Evolutionary conservation across 345 rosid genomes (phyloP).

Genomic region (Trapa bicornis): DNA sequence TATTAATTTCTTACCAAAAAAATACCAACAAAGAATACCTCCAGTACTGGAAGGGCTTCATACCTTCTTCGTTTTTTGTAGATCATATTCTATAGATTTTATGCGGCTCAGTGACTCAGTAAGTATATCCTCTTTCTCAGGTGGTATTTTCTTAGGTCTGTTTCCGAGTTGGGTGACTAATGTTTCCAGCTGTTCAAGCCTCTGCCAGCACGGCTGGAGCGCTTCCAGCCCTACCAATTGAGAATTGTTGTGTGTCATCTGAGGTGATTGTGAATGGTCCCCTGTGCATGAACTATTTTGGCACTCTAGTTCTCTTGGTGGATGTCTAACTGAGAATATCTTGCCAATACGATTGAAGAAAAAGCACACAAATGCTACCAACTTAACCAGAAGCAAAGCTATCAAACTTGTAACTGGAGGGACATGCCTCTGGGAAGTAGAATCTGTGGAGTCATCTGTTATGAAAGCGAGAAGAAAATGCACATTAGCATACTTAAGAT

Average conservation of each 20-base stretch:
- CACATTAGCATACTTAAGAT: neutral
- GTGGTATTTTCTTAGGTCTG: slow-evolving; percentile 63
- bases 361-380: slow-evolving; percentile 39
- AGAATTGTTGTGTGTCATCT: slow-evolving; percentile 14
- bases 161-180: slow-evolving; percentile 53
- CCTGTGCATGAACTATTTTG: slow-evolving; percentile 17
- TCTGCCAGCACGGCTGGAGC: slow-evolving; percentile 67
- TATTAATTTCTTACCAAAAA: neutral
- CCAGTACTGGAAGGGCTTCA: neutral
- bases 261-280: slow-evolving; percentile 21
- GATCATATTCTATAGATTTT: slow-evolving; percentile 69
- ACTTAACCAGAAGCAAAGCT: slow-evolving; percentile 31
- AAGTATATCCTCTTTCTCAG: slow-evolving; percentile 81
- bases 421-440: slow-evolving; percentile 15
- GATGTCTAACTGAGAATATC: slow-evolving; percentile 18
- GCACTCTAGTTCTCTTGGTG: slow-evolving; percentile 24
- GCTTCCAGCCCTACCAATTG: slow-evolving; percentile 32
- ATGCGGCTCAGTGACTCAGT: slow-evolving; percentile 70
- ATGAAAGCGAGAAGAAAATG: slow-evolving; percentile 9
- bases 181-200: slow-evolving; percentile 65
- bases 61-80: slow-evolving; percentile 84
- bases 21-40: neutral
- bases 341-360: slow-evolving; percentile 33
- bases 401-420: slow-evolving; percentile 20
- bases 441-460: slow-evolving; percentile 34